Evolutionary conservation across 2,329 filamentous ascomycete genomes (phyloP), one percentile per base, ranked within the genome.

Genomic region (Chaetothyriales sp.): DNA sequence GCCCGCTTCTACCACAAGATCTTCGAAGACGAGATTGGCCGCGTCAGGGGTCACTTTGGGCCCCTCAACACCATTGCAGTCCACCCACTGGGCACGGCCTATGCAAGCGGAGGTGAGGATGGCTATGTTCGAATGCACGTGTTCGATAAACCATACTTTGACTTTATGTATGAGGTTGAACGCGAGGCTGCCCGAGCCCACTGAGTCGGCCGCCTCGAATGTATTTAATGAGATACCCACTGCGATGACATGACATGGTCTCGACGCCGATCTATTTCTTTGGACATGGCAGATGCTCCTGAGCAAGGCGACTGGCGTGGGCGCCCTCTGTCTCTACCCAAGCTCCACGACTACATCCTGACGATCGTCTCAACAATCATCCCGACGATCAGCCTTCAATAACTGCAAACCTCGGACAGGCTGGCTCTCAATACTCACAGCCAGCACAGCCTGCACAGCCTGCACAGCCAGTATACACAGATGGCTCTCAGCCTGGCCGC

Each of bases 1-100:
- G 92, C 92, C 44, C 83, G 92, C 59, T 98, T 98, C 78, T 98
- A 95, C 78, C 92, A 98, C 82, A 96, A 94, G 79, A 84, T 98
- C 68, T 96, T 98, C 68, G 88, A 95, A 72, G 90, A 98, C 70
- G 92, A 98, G 75, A 90, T 96, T 64, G 92, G 92, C 61, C 84
- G 92, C 75, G 92, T 98, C 58, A 80, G 88, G 66, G 92, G 92
- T 57, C 92, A 98, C 71, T 98, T 98, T 71, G 92, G 92, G 66
- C 92, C 85, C 59, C 76, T 95, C 56, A 95, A 98, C 77, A 95
- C 92, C 56, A 87, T 98, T 61, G 89, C 92, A 47, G 86, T 86
- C 52, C 86, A 95, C 70, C 92, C 92, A 26, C 83, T 83, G 54
- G 92, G 92, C 64, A 89, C 84, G 66, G 81, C 86, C 63, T 98